phyloP scores from a whole-genome alignment of 164 flowering plant species.

The Platanus orientalis region DNA sequence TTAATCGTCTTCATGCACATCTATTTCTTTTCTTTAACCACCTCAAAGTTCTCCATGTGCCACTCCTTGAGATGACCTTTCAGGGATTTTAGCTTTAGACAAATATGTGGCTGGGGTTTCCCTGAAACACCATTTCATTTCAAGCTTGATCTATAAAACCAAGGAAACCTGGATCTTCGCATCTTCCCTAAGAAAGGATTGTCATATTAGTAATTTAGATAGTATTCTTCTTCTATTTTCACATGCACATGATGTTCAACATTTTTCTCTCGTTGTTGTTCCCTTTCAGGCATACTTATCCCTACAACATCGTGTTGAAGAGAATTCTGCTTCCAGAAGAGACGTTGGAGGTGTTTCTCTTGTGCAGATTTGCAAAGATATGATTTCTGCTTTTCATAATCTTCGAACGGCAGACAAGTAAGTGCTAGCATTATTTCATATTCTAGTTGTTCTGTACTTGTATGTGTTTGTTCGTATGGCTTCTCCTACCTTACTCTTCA shows the following conservation, averaged over 20 bases:
- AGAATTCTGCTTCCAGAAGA: constrained; percentile 16
- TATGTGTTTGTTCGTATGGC: background rate
- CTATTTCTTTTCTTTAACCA: no score
- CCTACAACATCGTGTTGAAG: constrained; percentile 14
- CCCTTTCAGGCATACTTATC: constrained; percentile 26
- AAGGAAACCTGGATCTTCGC: no score
- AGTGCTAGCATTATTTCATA: constrained; percentile 14
- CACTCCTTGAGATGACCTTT: no score
- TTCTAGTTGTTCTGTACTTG: background rate
- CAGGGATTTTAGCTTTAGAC: no score
- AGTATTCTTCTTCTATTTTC: background rate
- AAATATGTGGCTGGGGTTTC: no score
- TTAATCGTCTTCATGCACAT: no score
- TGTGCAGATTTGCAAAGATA: constrained; percentile 41
- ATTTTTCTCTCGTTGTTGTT: background rate
- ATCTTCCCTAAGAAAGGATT: no score
- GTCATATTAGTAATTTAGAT: no score
- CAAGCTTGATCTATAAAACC: no score
- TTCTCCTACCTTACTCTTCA: background rate
- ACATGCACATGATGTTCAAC: background rate
- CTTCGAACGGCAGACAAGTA: constrained; percentile 47
- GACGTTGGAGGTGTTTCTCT: constrained; percentile 27
- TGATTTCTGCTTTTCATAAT: constrained; percentile 53
- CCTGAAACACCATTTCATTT: no score
- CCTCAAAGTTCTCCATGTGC: no score